These are phyloP conservation scores for Erysiphe pulchra DNA, from an alignment of 2,329 filamentous ascomycete genomes.

Conservation along the genomic window DNA sequence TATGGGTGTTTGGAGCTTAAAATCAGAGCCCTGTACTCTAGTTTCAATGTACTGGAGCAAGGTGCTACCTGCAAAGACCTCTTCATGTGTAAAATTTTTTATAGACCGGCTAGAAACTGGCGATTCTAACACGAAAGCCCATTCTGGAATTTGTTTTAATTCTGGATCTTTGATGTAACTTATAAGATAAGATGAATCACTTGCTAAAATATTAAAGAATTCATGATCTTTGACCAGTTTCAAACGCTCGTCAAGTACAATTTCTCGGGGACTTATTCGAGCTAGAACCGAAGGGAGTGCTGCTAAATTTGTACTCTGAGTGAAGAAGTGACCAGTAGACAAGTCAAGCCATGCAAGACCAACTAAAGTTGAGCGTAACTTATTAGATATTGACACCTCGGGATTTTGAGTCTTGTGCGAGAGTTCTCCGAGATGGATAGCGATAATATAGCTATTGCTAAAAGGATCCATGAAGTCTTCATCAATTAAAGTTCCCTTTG, in stretches of 20 bases:
- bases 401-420: neutral
- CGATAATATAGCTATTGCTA: conserved; percentile 77
- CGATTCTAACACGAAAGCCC: conserved; percentile 54
- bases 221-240: conserved; percentile 30
- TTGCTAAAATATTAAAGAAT: conserved; percentile 38
- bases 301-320: conserved; percentile 44
- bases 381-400: neutral
- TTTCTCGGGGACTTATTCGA: conserved; percentile 60
- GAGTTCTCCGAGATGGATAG: conserved; percentile 33
- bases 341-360: conserved; percentile 87
- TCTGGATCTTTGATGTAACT: conserved; percentile 34
- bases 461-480: conserved; percentile 93
- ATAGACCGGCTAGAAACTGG: conserved; percentile 29
- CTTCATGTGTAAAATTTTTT: conserved; percentile 34
- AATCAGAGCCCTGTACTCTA: conserved; percentile 48
- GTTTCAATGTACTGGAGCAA: conserved; percentile 67
- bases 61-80: conserved; percentile 52
- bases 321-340: conserved; percentile 85
- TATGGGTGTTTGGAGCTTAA: conserved; percentile 63
- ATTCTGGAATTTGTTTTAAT: conserved; percentile 21
- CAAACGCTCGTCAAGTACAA: conserved; percentile 46
- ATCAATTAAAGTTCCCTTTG: conserved; percentile 85
- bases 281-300: conserved; percentile 60
- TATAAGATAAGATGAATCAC: conserved; percentile 49
- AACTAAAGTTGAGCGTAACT: conserved; percentile 16